Percentiles rank a stretch among this genome's conserved stretches.
These are phyloP conservation scores for Oenanthe sinensis DNA, from an alignment of 129 eudicot genomes.

Conservation along the genomic window DNA sequence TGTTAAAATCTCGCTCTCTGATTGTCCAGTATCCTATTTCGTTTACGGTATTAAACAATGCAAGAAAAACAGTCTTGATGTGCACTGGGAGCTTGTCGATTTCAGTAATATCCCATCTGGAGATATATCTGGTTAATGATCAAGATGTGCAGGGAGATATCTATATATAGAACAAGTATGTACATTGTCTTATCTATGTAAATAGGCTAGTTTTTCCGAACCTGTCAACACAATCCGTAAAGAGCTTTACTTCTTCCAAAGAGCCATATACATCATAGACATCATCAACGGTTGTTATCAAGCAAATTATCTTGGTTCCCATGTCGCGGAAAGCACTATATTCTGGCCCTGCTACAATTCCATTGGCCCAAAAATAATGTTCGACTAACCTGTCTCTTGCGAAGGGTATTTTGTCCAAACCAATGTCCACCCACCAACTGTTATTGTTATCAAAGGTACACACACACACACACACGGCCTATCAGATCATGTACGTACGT, in stretches of 20 bases:
- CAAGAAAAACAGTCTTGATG: neutral
- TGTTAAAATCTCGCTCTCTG: neutral
- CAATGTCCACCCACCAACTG: constrained; percentile 6
- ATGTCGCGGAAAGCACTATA: neutral
- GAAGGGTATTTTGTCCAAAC: neutral
- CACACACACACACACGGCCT: too few species aligned
- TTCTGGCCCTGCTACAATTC: neutral
- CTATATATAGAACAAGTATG: neutral
- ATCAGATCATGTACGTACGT: too few species aligned
- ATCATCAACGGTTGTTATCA: neutral
- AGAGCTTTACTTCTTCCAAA: neutral
- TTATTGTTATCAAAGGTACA: too few species aligned
- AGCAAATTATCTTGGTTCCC: neutral
- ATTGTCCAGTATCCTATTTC: neutral
- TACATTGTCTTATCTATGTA: too few species aligned
- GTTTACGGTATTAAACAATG: neutral
- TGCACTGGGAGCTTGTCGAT: neutral
- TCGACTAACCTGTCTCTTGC: constrained; percentile 1
- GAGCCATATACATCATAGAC: neutral
- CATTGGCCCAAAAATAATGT: neutral
- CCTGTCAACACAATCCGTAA: constrained; percentile 1
- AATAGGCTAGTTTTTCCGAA: neutral
- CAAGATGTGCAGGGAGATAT: too few species aligned
- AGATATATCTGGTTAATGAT: neutral
- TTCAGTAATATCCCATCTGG: neutral